These are phyloP conservation scores for Hyphopichia buzzinii DNA, from an alignment of 1,139 yeast genomes.

Conservation along the genomic window DNA sequence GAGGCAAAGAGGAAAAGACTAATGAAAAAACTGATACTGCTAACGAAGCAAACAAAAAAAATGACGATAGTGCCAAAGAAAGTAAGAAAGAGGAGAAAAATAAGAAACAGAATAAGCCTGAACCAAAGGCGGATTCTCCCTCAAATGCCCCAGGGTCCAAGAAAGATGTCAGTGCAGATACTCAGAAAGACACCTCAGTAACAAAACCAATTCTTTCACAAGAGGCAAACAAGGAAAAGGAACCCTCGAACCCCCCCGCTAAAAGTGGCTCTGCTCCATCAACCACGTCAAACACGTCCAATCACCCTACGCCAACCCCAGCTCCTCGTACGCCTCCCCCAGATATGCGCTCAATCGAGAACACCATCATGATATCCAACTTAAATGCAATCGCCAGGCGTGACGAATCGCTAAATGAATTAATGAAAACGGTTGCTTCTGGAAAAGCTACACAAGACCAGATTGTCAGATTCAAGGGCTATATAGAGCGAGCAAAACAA, in stretches of 20 bases:
- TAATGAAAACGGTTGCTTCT: slow-evolving; percentile 83
- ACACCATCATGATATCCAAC: slow-evolving; percentile 78
- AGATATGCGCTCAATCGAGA: slow-evolving; percentile 58
- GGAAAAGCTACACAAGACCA: slow-evolving; percentile 73
- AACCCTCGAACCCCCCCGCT: too few relatives aligned
- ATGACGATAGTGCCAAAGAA: background rate
- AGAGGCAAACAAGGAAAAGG: too few relatives aligned
- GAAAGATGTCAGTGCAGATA: too few relatives aligned
- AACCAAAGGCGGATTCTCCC: too few relatives aligned
- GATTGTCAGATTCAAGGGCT: slow-evolving; percentile 74
- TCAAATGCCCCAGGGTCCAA: too few relatives aligned
- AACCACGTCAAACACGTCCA: too few relatives aligned
- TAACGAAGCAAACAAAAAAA: background rate
- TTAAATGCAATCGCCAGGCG: slow-evolving; percentile 77
- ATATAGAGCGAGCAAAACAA: slow-evolving; percentile 69
- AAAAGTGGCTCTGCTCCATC: slow-evolving; percentile 6
- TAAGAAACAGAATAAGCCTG: slow-evolving; percentile 2
- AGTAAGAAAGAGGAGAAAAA: background rate
- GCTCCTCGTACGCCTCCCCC: slow-evolving; percentile 22
- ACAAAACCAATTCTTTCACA: too few relatives aligned
- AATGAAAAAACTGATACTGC: slow-evolving; percentile 2
- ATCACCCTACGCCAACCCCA: too few relatives aligned
- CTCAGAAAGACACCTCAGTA: too few relatives aligned
- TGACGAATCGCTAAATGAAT: slow-evolving; percentile 60
- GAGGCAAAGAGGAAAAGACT: too few relatives aligned